phyloP scores from a whole-genome alignment of 192 early-diverging fungal species.

The Mortierella claussenii region DNA sequence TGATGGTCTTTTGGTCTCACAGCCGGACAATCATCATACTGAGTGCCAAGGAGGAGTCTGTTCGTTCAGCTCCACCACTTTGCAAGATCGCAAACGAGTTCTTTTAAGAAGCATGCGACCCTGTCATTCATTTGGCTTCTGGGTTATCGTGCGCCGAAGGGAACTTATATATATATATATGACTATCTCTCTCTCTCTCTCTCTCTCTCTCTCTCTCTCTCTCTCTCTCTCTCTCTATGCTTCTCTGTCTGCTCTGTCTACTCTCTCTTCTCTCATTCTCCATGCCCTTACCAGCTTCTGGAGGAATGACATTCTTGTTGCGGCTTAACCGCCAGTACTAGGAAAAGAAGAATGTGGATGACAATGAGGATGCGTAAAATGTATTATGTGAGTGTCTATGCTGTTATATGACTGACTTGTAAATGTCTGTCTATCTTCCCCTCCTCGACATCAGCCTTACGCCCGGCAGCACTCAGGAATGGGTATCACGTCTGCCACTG shows the following conservation, averaged over 20 bases:
- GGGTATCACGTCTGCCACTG: conserved; percentile 11
- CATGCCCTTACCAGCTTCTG: background rate
- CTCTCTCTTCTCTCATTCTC: background rate
- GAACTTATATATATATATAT: conserved; percentile 28
- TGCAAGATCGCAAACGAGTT: conserved; percentile 44
- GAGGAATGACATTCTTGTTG: background rate
- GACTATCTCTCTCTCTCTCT: background rate
- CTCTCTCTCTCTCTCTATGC: background rate
- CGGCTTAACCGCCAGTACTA: too few relatives aligned
- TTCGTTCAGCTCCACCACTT: conserved; percentile 45
- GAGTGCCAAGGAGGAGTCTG: conserved; percentile 47
- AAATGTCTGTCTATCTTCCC: background rate
- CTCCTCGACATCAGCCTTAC: conserved; percentile 1
- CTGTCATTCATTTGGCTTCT: conserved; percentile 53
- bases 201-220: background rate
- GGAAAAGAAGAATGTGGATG: too few relatives aligned
- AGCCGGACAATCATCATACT: conserved; percentile 49
- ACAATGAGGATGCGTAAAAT: too few relatives aligned
- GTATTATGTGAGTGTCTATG: too few relatives aligned
- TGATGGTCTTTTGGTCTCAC: conserved; percentile 51
- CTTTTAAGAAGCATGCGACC: conserved; percentile 48
- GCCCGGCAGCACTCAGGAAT: conserved; percentile 29
- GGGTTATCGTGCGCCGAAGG: conserved; percentile 50
- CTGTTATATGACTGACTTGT: too few relatives aligned
- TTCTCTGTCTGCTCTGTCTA: background rate